Conservation (phyloP, 352 stramenopile species). For the Globisporangium parvum region DNA sequence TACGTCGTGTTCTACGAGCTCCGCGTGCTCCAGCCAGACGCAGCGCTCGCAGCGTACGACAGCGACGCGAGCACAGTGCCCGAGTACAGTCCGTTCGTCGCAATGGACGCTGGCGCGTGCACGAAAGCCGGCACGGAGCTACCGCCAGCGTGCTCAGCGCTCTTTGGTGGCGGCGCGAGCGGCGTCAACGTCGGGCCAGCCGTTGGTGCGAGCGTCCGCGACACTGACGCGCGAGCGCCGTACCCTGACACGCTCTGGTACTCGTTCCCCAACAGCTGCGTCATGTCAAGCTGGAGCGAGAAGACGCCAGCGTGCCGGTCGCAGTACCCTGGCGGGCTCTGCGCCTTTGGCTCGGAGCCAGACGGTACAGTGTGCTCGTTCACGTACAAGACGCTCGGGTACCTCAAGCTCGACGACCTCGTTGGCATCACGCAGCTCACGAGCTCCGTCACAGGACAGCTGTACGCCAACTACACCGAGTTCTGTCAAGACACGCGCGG, state of each 20-base stretch:
- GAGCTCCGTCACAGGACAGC: conserved; percentile 14
- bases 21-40: conserved; percentile 38
- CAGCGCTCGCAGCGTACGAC: conserved; percentile 27
- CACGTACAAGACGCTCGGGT: conserved; percentile 55
- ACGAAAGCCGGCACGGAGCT: conserved; percentile 19
- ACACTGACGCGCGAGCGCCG: conserved; percentile 33
- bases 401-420: conserved; percentile 44
- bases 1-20: conserved; percentile 75
- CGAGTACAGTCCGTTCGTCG: conserved; percentile 48
- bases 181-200: conserved; percentile 25
- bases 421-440: conserved; percentile 62
- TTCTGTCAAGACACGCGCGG: conserved; percentile 39
- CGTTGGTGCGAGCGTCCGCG: conserved; percentile 28
- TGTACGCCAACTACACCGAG: conserved; percentile 41
- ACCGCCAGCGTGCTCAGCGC: conserved; percentile 20
- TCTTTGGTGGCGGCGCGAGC: conserved; percentile 11
- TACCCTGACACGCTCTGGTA: conserved; percentile 61
- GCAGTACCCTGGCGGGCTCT: conserved; percentile 30
- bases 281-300: conserved; percentile 26
- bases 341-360: conserved; percentile 23
- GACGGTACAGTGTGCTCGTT: conserved; percentile 64
- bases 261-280: conserved; percentile 56
- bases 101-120: conserved; percentile 59
- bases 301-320: conserved; percentile 35
- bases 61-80: conserved; percentile 16